phyloP scores from a whole-genome alignment of 768 basidiomycete genomes.

The Hypholoma sublateritium region DNA sequence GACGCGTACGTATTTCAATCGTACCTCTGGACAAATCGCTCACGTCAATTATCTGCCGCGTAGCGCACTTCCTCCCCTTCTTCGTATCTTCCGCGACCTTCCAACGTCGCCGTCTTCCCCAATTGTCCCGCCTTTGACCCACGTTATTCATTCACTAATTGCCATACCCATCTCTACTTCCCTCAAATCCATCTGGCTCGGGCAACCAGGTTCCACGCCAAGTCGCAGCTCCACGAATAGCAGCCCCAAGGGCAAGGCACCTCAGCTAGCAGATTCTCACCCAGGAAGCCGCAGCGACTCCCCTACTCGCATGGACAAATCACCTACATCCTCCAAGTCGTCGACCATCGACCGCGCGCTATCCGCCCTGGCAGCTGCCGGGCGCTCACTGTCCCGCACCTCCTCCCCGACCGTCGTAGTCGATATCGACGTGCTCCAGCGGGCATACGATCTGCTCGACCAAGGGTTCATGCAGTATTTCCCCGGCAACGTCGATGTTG shows the following conservation, averaged over 20 bases:
- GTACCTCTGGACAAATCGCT: background rate
- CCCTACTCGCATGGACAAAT: constrained; percentile 28
- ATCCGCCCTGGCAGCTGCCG: constrained; percentile 51
- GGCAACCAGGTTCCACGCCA: constrained; percentile 29
- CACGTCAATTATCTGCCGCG: background rate
- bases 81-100: constrained; percentile 68
- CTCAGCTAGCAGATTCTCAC: constrained; percentile 26
- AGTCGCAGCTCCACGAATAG: constrained; percentile 32
- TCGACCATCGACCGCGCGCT: constrained; percentile 59
- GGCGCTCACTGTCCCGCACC: constrained; percentile 51
- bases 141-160: constrained; percentile 81
- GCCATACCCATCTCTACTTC: constrained; percentile 66
- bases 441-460: constrained; percentile 69
- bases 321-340: constrained; percentile 34
- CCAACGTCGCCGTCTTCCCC: constrained; percentile 63
- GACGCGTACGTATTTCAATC: constrained; percentile 51
- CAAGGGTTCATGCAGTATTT: constrained; percentile 59
- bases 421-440: constrained; percentile 54
- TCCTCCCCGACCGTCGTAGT: constrained; percentile 35
- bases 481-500: constrained; percentile 62
- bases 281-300: constrained; percentile 41
- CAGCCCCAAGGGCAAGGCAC: constrained; percentile 37
- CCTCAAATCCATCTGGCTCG: constrained; percentile 65
- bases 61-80: constrained; percentile 70
- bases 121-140: constrained; percentile 71